Base-by-base conservation (phyloP, 208 protist species). In the Acanthamoeba lenticulata region DNA sequence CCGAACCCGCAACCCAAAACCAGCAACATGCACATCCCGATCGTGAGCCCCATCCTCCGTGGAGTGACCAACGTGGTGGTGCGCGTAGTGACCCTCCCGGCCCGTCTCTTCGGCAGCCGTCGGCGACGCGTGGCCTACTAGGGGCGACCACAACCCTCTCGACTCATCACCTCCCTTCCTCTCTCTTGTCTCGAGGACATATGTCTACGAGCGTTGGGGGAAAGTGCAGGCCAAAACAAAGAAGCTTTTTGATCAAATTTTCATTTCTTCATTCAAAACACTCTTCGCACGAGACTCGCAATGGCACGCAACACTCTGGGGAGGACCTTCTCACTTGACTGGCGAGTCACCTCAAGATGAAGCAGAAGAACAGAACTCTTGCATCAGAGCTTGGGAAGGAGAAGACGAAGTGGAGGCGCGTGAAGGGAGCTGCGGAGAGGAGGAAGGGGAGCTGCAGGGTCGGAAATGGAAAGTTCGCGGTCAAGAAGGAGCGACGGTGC, bases 31-130 rank as follows among this genome's bases (percentile, higher is more conserved):
- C 65, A 74, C 65, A 74, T 74, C 34, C 65, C 65, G 2, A 74
- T 74, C n/a, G 65, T 74, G 65, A 74, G 65, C 65, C 65, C 65
- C 65, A 32, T 74, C 32, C n/a, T 74, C 65, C 65, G 65, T 40
- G 65, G 65, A 74, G 32, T 74, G n/a, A 74, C 65, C 32, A 1
- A 74, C 34, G 65, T n/a, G 15, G 65, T 74, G 29, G 65, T 74
- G 15, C 65, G 65, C 32, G 65, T 74, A 24, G 65, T 74, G 0
- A 74, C 65, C 11, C 65, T 74, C n/a, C 65, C 65, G 15, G 65
- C 65, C 29, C 65, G 65, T 21, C 65, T 74, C 34, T 74, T 74
- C 29, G 65, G 65, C 65, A n/a, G 65, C 65, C 65, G 65, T 6
- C 27, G 65, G 5, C 65, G 65, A 74, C 65, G 65, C 32, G 65